Evolutionary conservation across 306 rosid genomes (phyloP).

Genomic region (Senna siamea): DNA sequence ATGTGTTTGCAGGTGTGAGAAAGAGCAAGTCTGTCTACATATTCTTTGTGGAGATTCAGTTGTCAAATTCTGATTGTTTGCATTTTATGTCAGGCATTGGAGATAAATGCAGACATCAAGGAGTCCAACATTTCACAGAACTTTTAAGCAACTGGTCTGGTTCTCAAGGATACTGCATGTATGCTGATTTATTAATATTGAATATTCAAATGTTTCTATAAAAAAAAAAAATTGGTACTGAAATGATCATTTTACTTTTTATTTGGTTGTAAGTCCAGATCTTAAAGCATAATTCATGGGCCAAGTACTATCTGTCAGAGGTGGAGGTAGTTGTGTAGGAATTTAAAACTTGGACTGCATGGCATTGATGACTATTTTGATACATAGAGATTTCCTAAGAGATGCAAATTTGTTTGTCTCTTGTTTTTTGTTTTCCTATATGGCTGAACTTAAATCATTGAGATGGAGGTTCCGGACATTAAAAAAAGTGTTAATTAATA

Average conservation of each 20-base stretch:
- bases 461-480: conserved; percentile 10
- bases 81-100: conserved; percentile 56
- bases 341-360: not conserved
- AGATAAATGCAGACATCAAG: conserved; percentile 56
- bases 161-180: conserved; percentile 75
- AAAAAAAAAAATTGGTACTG: not conserved
- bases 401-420: not conserved
- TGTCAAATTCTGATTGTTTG: conserved; percentile 27
- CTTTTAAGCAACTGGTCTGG: conserved; percentile 65
- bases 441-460: not conserved
- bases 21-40: conserved; percentile 9
- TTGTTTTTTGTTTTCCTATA: conserved; percentile 27
- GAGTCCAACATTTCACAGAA: conserved; percentile 44
- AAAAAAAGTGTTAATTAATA: conserved; percentile 13
- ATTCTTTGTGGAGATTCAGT: conserved; percentile 9
- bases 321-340: conserved; percentile 11
- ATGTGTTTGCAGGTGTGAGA: conserved; percentile 4
- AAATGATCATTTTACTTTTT: conserved; percentile 5
- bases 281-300: conserved; percentile 14
- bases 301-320: not conserved
- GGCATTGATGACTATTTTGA: not conserved
- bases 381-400: not conserved
- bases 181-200: conserved; percentile 37
- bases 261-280: conserved; percentile 15
- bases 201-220: not conserved